Base-by-base conservation (phyloP, 306 rosid genomes). In the Mimosa bimucronata region DNA sequence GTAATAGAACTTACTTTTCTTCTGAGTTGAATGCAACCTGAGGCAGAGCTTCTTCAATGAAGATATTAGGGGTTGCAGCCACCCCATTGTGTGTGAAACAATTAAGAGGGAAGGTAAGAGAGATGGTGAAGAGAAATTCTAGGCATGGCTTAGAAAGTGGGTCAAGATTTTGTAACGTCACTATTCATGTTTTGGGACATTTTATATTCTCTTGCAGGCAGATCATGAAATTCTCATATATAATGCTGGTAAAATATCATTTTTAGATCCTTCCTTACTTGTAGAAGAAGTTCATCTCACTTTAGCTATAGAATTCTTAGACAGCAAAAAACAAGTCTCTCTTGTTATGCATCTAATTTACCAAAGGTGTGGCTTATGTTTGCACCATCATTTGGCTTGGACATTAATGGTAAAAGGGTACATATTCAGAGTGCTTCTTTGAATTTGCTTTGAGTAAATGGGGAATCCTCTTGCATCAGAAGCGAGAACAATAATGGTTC, bases 31-130 rank as follows among this genome's bases (percentile, higher is more conserved):
- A 88, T 92, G 85, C 79, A 94, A 44, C 30, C 90, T 88, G 76
- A 92, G 57, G 94, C 97, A 92, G 18, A 92, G 73, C 89, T 94
- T 94, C 91, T 90, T 92, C 77, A 92, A 75, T n/a, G 94, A 97
- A 83, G 97, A 92, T 90, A 92, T 23, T 86, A 94, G 84, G 87
- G 98, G 90, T 81, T 89, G 97, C 12, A 94, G 92, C 97, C 94
- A 92, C 88, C 98, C 93, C 97, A 94, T 94, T 88, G 85, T 88
- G 79, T 80, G 87, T 58, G 31, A 23, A 11, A 11, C 31, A 23
- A 11, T 23, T 71, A 64, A 19, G 74, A 16, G 42, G 44, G 13
- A 31, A 6, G 60, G 45, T 41, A 69, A 57, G 75, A 66, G 13
- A 81, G 74, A 46, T 40, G 68, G 76, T 66, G 79, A 57, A 72